Base-by-base conservation (phyloP, 768 basidiomycete species). In the Kwoniella sp. region DNA sequence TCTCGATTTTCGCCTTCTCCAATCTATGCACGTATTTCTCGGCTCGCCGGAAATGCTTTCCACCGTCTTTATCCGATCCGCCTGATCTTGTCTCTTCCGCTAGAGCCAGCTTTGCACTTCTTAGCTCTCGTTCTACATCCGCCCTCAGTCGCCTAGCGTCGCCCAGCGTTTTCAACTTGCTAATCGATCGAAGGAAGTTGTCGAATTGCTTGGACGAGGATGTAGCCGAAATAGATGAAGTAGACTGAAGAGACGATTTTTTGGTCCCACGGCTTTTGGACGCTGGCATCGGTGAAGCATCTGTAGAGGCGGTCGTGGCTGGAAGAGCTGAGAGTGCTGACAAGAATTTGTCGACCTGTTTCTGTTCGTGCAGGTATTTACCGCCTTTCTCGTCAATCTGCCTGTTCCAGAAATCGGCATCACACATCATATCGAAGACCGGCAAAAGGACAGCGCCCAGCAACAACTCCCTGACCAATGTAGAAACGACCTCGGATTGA, bases 341-440 rank as follows among this genome's bases (percentile, higher is more conserved):
- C 1, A 74, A 67, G 46, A 74, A 73, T 49, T 68, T 67, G 64
- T 70, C 69, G 26, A 81, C 76, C 65, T 78, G 79, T 30, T 77
- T 74, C 86, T 87, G 88, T 77, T 89, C 87, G 36, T 86, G 85
- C 51, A 89, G 87, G 13, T 69, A 52, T 40, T 40, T 22, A 83
- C 91, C 81, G 77, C 92, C 94, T 82, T 91, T 86, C 81, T 93
- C 88, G 79, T 97, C 94, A 54, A 97, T 90, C 37, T 86, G 85
- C 62, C 87, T 84, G 81, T 99, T 99, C 93, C 93, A 97, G 68
- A 96, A 96, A 79, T 99, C 96, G 4, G 93, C 91, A 78, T 99
- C 96, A 27, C 90, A 85, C 36, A 97, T 76, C 88, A 95, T 91
- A 53, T 97, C 91, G 83, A 95, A 87, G 58, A 95, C 79, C 13